Base-by-base conservation (phyloP, 768 basidiomycete genomes). In the Pleurotus giganteus region DNA sequence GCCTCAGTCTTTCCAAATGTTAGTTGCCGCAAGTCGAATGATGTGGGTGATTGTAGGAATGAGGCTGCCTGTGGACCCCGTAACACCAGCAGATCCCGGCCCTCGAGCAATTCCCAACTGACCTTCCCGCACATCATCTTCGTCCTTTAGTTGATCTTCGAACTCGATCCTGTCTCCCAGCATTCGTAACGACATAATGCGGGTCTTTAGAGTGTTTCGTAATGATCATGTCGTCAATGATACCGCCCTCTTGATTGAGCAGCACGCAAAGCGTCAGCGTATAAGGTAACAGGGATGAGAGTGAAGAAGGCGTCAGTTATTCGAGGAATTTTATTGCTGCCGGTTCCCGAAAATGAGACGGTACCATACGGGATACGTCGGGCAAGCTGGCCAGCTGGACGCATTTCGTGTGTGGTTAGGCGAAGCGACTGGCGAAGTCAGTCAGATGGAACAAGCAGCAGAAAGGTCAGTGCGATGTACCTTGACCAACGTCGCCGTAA, bases 281-380 rank as follows among this genome's bases (percentile, higher is more conserved):
- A 65, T 87, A 94, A 1, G 87, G 81, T 9, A 74, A 60, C n/a
- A 94, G 80, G 6, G 82, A 64, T 2, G 77, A 68, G 8, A 95
- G 76, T 4, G 90, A 89, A 0, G 94, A 92, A 0, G 96, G 97
- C 0, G 91, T 92, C 34, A 99, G 77, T 80, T 86, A 88, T 74
- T 91, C 87, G 41, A 98, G 81, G 74, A 98, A 98, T 7, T 75
- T 77, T 1, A 87, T 85, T 0, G 83, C 85, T 7, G 86, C 85
- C 23, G 83, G 74, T 2, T 95, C 96, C 23, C 83, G 85, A 75
- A 96, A 94, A 61, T 84, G 88, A 29, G 85, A 84, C 68, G 98
- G 96, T 13, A 98, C 90, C 96, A 99, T 99, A 70, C 98, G 97
- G 19, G 92, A 92, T 24, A 99, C 97, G 65, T 99, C 97, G 67